Conservation (phyloP, 75 land plant genomes). For the Sequoiadendron giganteum region DNA sequence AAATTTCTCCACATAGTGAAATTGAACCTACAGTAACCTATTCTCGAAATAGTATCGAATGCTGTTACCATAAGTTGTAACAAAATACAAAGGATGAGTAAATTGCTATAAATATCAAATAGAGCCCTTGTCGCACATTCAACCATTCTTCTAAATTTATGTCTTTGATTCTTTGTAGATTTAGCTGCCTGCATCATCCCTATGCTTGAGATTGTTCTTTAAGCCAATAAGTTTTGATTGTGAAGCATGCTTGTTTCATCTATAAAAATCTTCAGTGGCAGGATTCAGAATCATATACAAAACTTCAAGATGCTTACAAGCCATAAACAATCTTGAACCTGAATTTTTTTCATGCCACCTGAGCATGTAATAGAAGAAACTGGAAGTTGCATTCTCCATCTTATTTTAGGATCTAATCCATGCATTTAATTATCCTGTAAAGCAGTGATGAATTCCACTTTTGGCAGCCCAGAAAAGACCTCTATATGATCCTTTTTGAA, state of each 20-base stretch:
- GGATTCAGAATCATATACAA: background rate
- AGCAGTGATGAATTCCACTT: no score
- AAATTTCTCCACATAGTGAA: no score
- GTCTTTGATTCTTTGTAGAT: no score
- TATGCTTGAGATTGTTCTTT: background rate
- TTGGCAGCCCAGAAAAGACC: no score
- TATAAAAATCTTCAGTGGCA: background rate
- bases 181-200: background rate
- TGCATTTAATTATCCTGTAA: background rate
- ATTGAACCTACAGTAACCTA: no score
- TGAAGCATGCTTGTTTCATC: background rate
- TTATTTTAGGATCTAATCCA: background rate
- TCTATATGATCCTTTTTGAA: no score
- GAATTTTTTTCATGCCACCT: background rate
- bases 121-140: no score
- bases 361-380: background rate
- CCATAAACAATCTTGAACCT: background rate
- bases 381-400: background rate
- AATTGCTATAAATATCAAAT: no score
- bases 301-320: background rate
- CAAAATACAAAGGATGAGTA: no score
- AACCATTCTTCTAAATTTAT: no score
- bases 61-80: no score
- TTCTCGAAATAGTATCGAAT: no score
- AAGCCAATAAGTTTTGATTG: background rate